phyloP scores from a whole-genome alignment of 805 yeast genomes.

The Komagataella phaffii region DNA sequence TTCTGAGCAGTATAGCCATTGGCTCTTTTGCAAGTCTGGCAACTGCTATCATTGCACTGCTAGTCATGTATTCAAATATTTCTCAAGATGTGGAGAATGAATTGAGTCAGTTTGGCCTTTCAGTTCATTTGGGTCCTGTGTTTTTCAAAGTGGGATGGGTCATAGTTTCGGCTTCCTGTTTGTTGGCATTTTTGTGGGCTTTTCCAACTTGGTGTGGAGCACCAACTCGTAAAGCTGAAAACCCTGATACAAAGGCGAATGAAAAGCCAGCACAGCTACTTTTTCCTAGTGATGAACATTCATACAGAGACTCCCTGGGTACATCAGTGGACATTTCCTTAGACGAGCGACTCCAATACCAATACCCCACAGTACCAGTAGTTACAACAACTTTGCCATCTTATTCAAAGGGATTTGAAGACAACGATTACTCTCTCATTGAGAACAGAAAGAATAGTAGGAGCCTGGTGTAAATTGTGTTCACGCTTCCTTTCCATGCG shows the following conservation, averaged over 20 bases:
- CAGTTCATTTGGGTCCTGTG: slow-evolving; percentile 23
- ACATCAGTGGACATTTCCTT: neutral
- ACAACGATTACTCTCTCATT: neutral
- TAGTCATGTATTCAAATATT: slow-evolving; percentile 14
- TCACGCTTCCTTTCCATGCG: neutral
- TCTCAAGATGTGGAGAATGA: slow-evolving; percentile 15
- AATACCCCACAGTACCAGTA: neutral
- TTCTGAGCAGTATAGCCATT: slow-evolving; percentile 22
- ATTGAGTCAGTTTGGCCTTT: slow-evolving; percentile 33
- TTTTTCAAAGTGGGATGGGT: slow-evolving; percentile 31
- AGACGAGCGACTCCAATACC: neutral
- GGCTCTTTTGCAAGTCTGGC: slow-evolving; percentile 18
- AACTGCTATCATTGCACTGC: slow-evolving; percentile 18
- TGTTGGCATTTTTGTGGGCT: neutral
- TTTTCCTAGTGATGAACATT: neutral
- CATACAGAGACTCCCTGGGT: neutral
- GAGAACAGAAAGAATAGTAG: neutral
- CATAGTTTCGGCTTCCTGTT: neutral
- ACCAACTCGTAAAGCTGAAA: neutral
- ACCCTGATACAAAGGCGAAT: neutral
- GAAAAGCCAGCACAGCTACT: neutral
- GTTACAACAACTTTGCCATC: neutral
- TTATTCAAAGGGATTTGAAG: neutral
- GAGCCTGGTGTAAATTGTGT: neutral
- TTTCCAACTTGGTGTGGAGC: neutral